These are phyloP conservation scores for Letharia columbiana DNA, from an alignment of 495 filamentous ascomycete species.

Conservation along the genomic window DNA sequence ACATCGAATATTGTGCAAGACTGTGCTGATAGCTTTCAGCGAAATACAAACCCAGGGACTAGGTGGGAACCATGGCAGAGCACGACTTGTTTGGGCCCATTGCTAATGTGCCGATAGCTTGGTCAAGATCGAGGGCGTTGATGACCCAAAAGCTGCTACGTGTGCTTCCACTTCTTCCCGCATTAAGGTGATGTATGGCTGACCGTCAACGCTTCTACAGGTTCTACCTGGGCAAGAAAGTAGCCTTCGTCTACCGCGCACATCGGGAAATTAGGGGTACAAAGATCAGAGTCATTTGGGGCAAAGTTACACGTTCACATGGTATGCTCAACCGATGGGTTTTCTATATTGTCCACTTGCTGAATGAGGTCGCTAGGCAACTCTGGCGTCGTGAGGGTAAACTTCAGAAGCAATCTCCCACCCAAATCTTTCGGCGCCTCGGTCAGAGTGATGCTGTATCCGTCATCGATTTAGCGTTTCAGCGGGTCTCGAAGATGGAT, in stretches of 20 bases:
- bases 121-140: slow-evolving; percentile 96
- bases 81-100: slow-evolving; percentile 14
- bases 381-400: slow-evolving; percentile 90
- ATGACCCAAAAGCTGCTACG: slow-evolving; percentile 75
- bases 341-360: background rate
- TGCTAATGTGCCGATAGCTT: slow-evolving; percentile 42
- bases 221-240: slow-evolving; percentile 91
- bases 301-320: slow-evolving; percentile 91
- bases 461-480: slow-evolving; percentile 55
- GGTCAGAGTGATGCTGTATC: slow-evolving; percentile 98
- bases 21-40: slow-evolving; percentile 21
- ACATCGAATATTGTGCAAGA: background rate
- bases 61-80: slow-evolving; percentile 24
- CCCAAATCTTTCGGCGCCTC: slow-evolving; percentile 92
- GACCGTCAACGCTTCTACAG: slow-evolving; percentile 30
- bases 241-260: slow-evolving; percentile 94
- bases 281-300: slow-evolving; percentile 99
- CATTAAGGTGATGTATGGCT: background rate
- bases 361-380: slow-evolving; percentile 43
- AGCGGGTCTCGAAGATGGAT: slow-evolving; percentile 2
- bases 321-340: slow-evolving; percentile 46
- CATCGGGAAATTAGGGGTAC: slow-evolving; percentile 86
- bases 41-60: slow-evolving; percentile 76
- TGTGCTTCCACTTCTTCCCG: slow-evolving; percentile 24
- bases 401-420: slow-evolving; percentile 91